Evolutionary conservation across 108 stramenopile species (phyloP).

Genomic region (Aurantiochytrium sp.): DNA sequence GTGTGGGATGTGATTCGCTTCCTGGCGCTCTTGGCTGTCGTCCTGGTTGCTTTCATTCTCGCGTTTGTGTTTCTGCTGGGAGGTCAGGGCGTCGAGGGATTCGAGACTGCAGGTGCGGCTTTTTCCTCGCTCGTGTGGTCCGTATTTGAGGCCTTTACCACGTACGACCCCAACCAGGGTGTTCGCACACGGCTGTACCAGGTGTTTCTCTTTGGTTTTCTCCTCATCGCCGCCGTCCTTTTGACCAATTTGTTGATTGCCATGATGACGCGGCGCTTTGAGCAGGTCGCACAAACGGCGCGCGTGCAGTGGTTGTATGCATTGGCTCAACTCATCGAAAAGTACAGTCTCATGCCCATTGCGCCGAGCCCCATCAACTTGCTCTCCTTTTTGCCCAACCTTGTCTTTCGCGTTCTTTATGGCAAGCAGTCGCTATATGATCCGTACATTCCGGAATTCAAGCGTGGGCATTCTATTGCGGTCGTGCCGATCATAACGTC

Average conservation of each 20-base stretch:
- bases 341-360: neutral
- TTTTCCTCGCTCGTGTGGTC: neutral
- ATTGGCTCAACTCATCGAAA: neutral
- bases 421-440: neutral
- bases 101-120: neutral
- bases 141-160: neutral
- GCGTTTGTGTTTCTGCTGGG: neutral
- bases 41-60: neutral
- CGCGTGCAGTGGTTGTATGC: neutral
- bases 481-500: too few species aligned
- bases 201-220: neutral
- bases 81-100: neutral
- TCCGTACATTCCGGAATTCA: neutral
- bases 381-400: neutral
- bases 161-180: neutral
- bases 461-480: too few species aligned
- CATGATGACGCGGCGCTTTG: conserved; percentile 5
- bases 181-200: neutral
- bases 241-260: neutral
- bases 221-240: neutral
- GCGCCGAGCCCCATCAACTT: neutral
- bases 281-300: neutral
- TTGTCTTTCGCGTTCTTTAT: neutral
- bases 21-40: neutral
- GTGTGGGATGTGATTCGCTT: conserved; percentile 9